Percentiles rank a stretch among this genome's conserved stretches.
Evolutionary conservation across 306 rosid species (phyloP).

Genomic region (Cucurbita moschata): DNA sequence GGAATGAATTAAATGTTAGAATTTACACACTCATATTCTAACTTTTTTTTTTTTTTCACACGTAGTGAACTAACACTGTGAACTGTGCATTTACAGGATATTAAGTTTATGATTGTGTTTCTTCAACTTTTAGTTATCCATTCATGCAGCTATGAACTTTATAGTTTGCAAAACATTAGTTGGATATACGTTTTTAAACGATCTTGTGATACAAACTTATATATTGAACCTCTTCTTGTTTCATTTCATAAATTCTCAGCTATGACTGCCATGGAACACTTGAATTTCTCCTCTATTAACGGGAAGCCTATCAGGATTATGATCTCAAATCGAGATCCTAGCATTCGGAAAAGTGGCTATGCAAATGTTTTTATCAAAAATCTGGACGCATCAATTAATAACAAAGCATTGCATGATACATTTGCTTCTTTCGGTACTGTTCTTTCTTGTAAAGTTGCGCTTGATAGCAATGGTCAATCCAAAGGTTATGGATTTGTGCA

Average conservation of each 20-base stretch:
- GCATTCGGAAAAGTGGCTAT: slow-evolving; percentile 55
- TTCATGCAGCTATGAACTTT: not conserved
- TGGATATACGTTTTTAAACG: not conserved
- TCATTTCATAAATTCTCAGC: slow-evolving; percentile 29
- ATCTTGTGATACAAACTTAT: not conserved
- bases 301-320: slow-evolving; percentile 79
- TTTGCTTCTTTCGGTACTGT: slow-evolving; percentile 62
- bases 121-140: not conserved
- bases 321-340: slow-evolving; percentile 79
- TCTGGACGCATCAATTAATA: slow-evolving; percentile 53
- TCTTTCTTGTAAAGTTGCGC: slow-evolving; percentile 74
- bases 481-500: slow-evolving; percentile 82
- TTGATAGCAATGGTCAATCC: slow-evolving; percentile 51
- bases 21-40: too few species aligned
- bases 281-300: slow-evolving; percentile 48
- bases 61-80: too few species aligned
- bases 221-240: not conserved
- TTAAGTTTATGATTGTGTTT: not conserved
- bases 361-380: slow-evolving; percentile 76
- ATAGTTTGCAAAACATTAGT: not conserved
- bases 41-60: too few species aligned
- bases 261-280: slow-evolving; percentile 33
- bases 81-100: not conserved
- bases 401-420: slow-evolving; percentile 70
- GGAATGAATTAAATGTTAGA: too few species aligned